Evolutionary conservation across 768 basidiomycete species (phyloP).

Genomic region (Agaricus blazei): DNA sequence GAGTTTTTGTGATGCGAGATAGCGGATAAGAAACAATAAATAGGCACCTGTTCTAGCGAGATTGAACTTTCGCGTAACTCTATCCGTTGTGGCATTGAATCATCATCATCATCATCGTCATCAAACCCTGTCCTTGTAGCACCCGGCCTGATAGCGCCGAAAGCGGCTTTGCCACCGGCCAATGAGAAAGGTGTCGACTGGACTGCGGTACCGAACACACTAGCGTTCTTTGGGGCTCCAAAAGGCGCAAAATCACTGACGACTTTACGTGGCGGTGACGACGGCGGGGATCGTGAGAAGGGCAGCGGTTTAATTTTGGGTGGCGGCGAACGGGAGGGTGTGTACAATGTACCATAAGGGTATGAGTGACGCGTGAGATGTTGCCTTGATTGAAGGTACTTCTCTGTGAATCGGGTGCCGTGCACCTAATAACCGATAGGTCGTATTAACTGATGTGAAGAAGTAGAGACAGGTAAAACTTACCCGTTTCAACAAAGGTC

Average conservation of each 20-base stretch:
- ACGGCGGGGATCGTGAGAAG: conserved; percentile 23
- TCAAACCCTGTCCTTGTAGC: conserved; percentile 32
- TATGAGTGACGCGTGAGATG: conserved; percentile 50
- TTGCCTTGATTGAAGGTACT: conserved; percentile 79
- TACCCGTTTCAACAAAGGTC: conserved; percentile 77
- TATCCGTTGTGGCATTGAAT: conserved; percentile 57
- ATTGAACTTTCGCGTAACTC: conserved; percentile 82
- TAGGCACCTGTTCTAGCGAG: conserved; percentile 82
- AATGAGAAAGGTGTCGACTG: conserved; percentile 75
- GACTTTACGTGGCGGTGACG: conserved; percentile 83
- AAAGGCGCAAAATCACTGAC: conserved; percentile 87
- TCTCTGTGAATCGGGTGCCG: conserved; percentile 96
- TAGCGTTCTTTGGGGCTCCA: conserved; percentile 65
- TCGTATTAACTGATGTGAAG: conserved; percentile 7
- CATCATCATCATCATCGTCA: conserved; percentile 73
- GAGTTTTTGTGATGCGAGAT: not conserved
- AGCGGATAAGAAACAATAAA: not conserved
- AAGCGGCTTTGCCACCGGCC: conserved; percentile 77
- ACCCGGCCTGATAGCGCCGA: conserved; percentile 65
- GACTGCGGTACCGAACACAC: conserved; percentile 83
- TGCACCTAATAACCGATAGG: conserved; percentile 53
- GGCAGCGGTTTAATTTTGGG: conserved; percentile 30
- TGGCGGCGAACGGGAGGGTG: conserved; percentile 38
- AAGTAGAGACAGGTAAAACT: conserved; percentile 13
- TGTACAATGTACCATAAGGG: conserved; percentile 37